Conservation (phyloP, 2,329 filamentous ascomycete genomes). For the Exophiala alcalophila region DNA sequence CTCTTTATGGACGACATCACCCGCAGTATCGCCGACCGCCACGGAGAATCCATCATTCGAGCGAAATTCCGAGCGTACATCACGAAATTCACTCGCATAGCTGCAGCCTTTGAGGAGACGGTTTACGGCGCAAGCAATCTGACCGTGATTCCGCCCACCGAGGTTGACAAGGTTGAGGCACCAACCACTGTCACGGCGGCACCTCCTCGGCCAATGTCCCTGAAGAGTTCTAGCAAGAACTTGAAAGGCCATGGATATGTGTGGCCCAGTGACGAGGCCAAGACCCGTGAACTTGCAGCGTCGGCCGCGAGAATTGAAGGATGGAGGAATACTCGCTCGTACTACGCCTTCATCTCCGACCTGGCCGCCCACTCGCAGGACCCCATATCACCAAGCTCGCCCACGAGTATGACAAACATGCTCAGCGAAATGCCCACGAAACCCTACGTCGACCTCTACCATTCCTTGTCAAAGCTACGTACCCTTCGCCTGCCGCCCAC, state of each 20-base stretch:
- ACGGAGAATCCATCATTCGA: slow-evolving; percentile 84
- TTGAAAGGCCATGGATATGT: slow-evolving; percentile 88
- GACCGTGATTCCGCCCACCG: slow-evolving; percentile 72
- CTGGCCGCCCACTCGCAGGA: slow-evolving; percentile 38
- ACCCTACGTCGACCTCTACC: slow-evolving; percentile 79
- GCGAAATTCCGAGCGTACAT: slow-evolving; percentile 94
- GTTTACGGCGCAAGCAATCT: slow-evolving; percentile 92
- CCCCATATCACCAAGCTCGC: slow-evolving; percentile 40
- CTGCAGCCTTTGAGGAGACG: slow-evolving; percentile 89
- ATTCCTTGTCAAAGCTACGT: slow-evolving; percentile 87
- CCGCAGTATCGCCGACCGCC: slow-evolving; percentile 76
- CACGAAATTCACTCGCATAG: slow-evolving; percentile 86
- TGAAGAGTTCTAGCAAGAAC: slow-evolving; percentile 24
- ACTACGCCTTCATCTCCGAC: slow-evolving; percentile 89
- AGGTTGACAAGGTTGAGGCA: slow-evolving; percentile 53
- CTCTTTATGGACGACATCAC: slow-evolving; percentile 86
- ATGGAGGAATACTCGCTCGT: slow-evolving; percentile 92
- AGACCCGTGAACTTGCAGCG: slow-evolving; percentile 80
- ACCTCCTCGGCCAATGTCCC: slow-evolving; percentile 21
- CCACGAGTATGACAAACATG: slow-evolving; percentile 54
- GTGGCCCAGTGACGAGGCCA: slow-evolving; percentile 79
- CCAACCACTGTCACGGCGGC: slow-evolving; percentile 4
- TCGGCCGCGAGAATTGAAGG: slow-evolving; percentile 93
- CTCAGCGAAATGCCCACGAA: slow-evolving; percentile 49
- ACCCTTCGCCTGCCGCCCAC: slow-evolving; percentile 72